Base-by-base conservation (phyloP, 306 rosid species). In the Cucurbita maxima region DNA sequence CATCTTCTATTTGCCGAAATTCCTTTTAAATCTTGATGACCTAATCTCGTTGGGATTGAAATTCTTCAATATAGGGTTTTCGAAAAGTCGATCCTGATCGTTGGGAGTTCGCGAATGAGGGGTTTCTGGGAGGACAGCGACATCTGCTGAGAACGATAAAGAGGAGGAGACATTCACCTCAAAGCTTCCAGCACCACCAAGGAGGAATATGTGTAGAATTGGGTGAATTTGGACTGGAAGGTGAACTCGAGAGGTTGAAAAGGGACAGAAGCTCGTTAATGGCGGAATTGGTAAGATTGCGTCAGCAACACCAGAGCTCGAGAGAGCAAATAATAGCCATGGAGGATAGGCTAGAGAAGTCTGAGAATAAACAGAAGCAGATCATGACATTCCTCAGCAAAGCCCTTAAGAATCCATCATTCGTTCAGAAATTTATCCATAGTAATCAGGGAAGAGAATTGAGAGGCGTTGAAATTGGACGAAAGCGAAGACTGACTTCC, bases 81-180 rank as follows among this genome's bases (percentile, higher is more conserved):
- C 87, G 90, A 30, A 95, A 95, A 79, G 81, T 95, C 71, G 99
- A 95, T 84, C 92, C 96, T 4, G 99, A 95, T 78, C 79, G 95
- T 57, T 95, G 97, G 99, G 99, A 95, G 71, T 95, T 95, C 22
- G 99, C 97, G 3, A 89, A 95, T 41, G 92, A 89, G 75, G 97
- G 99, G 50, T 95, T 95, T 77, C 80, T 95, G 22, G 92, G 90
- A 22, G 99, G 97, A 36, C 97, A 95, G 80, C 84, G 74, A 75
- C 84, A 87, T 37, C 71, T 91, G 30, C 73, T 95, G 76, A 95
- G 81, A 86, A 91, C 85, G 7, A 91, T 95, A 16, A 95, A 85
- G 89, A 86, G 99, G 76, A 95, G 97, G 76, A 87, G 99, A 56
- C 83, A 91, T 59, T 88, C 84, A 7, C 36, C 88, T 0, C 92